These are phyloP conservation scores for Clavispora carvajalis DNA, from an alignment of 805 yeast species.

Conservation along the genomic window DNA sequence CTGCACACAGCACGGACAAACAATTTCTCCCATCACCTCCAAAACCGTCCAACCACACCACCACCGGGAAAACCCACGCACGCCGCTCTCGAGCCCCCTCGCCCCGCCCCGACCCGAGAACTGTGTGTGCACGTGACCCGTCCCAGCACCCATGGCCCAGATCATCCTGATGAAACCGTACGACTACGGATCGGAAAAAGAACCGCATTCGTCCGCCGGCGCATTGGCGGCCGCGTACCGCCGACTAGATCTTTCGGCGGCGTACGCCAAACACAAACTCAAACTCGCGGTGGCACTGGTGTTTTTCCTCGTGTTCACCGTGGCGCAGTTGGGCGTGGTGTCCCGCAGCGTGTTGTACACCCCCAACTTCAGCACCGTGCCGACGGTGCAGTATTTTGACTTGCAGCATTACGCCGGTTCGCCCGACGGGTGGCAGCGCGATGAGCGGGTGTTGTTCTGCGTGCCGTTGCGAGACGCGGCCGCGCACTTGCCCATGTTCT, in stretches of 20 bases:
- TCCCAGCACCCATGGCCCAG: slow-evolving; percentile 5
- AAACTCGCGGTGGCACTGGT: slow-evolving; percentile 7
- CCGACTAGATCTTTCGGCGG: slow-evolving; percentile 3
- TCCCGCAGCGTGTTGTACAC: slow-evolving; percentile 17
- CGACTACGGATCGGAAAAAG: slow-evolving; percentile 11
- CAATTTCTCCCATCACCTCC: neutral
- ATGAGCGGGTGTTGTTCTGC: slow-evolving; percentile 75
- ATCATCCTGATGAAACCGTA: slow-evolving; percentile 18
- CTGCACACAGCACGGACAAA: neutral
- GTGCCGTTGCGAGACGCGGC: slow-evolving; percentile 94
- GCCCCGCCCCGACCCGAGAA: neutral
- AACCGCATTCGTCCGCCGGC: neutral
- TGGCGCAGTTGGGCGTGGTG: slow-evolving; percentile 13
- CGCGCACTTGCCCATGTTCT: slow-evolving; percentile 83
- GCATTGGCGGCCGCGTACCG: slow-evolving; percentile 2
- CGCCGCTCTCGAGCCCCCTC: neutral
- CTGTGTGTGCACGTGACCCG: neutral
- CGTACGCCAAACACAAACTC: slow-evolving; percentile 10
- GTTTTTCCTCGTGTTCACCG: slow-evolving; percentile 6
- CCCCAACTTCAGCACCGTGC: slow-evolving; percentile 27
- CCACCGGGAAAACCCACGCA: neutral
- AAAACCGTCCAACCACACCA: neutral
- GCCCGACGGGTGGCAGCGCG: slow-evolving; percentile 71
- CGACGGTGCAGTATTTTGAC: slow-evolving; percentile 65
- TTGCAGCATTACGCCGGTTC: slow-evolving; percentile 60